Evolutionary conservation across 192 early-diverging fungal species (phyloP).

Genomic region (Podila clonocystis): DNA sequence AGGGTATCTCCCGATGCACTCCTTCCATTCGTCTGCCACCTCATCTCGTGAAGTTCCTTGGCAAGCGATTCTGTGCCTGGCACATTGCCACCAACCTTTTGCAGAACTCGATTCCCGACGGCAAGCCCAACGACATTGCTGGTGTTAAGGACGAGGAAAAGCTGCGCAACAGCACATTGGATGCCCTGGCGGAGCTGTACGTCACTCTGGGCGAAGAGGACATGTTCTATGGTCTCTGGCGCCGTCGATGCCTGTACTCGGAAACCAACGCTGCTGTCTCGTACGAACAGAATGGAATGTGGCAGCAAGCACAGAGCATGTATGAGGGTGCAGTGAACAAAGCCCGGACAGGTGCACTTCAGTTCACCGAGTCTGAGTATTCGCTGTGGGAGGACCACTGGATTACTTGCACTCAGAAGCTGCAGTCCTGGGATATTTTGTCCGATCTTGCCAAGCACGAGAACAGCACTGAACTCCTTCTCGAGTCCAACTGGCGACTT

Average conservation of each 20-base stretch:
- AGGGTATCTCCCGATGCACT: constrained; percentile 81
- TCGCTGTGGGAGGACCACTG: constrained; percentile 98
- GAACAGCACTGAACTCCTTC: constrained; percentile 81
- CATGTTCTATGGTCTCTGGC: constrained; percentile 94
- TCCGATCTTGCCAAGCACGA: constrained; percentile 93
- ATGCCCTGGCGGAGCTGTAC: constrained; percentile 91
- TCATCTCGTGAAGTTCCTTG: constrained; percentile 92
- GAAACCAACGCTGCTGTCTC: constrained; percentile 98
- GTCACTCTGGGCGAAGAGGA: constrained; percentile 86
- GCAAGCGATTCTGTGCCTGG: constrained; percentile 94
- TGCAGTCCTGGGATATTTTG: constrained; percentile 99
- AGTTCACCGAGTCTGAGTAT: constrained; percentile 96
- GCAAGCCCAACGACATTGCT: constrained; percentile 46
- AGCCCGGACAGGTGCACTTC: constrained; percentile 83
- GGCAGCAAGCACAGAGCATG: constrained; percentile 88
- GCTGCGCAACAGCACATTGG: constrained; percentile 87
- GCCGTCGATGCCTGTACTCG: constrained; percentile 84
- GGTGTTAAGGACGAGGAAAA: constrained; percentile 86
- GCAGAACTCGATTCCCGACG: constrained; percentile 69
- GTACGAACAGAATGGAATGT: constrained; percentile 94
- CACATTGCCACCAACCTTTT: constrained; percentile 88
- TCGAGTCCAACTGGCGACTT: constrained; percentile 95
- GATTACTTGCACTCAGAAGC: constrained; percentile 86
- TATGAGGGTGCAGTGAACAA: constrained; percentile 96
- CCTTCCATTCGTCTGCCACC: constrained; percentile 87